phyloP scores from a whole-genome alignment of 2,329 filamentous ascomycete genomes.

The Arthroderma sp. region DNA sequence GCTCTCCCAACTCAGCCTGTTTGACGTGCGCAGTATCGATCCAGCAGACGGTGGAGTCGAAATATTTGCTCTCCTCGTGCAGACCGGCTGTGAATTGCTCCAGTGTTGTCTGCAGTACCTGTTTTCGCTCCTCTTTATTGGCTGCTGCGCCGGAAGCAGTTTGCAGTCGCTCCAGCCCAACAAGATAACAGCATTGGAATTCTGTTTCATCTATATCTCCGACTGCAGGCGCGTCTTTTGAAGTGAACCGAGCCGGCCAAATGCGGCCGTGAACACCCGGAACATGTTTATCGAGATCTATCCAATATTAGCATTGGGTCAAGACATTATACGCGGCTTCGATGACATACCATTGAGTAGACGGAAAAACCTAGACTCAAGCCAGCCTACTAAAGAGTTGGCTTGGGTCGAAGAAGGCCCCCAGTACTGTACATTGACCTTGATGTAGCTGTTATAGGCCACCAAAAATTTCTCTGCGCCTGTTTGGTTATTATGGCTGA shows the following conservation, averaged over 20 bases:
- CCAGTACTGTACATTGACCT: conserved; percentile 55
- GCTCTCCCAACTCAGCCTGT: conserved; percentile 12
- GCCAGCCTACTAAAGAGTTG: conserved; percentile 48
- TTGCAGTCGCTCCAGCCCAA: conserved; percentile 38
- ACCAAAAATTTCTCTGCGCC: conserved; percentile 39
- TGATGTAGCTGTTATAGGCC: conserved; percentile 44
- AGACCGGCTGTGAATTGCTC: conserved; percentile 27
- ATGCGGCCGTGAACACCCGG: conserved; percentile 45
- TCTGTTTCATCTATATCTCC: conserved; percentile 26
- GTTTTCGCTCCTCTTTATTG: conserved; percentile 31
- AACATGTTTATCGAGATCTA: conserved; percentile 45
- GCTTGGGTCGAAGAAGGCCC: conserved; percentile 45
- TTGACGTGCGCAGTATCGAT: conserved; percentile 24
- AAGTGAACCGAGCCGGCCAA: conserved; percentile 51
- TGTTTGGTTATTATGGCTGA: conserved; percentile 3
- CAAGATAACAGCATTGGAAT: conserved; percentile 50
- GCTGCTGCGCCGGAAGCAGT: background rate
- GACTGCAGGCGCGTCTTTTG: conserved; percentile 18
- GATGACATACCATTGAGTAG: conserved; percentile 45
- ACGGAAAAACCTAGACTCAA: conserved; percentile 49
- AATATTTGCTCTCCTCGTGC: conserved; percentile 26
- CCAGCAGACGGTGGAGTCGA: conserved; percentile 25
- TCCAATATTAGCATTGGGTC: background rate
- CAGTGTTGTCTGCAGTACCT: conserved; percentile 31
- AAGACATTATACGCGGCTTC: conserved; percentile 7